Base-by-base conservation (phyloP, 1,139 yeast genomes). In the Sugiyamaella japonica region DNA sequence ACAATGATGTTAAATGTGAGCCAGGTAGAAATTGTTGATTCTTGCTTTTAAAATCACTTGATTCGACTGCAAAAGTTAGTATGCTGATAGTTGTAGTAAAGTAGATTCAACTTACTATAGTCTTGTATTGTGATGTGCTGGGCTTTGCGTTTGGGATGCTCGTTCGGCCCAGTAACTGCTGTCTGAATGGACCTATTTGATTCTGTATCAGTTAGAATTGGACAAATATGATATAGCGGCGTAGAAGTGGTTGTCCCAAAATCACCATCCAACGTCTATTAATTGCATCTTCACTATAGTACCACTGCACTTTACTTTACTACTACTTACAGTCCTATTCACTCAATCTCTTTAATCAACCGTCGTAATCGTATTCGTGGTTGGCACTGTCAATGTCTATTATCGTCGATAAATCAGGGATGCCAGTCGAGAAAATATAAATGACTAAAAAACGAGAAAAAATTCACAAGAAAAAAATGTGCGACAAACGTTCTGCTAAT, bases 91-190 rank as follows among this genome's bases (percentile, higher is more conserved):
- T 3, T 20, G 25, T 20, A 20, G 25, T 20, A 20, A 6, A 29
- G 7, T 29, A 9, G n/a, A 29, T 29, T 29, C 34, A 29, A 9
- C 34, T 29, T 10, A 29, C 25, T 20, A 20, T 20, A 29, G 3
- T 29, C 7, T 29, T 29, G 34, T 29, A 29, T 29, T 29, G 7
- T 29, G n/a, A 29, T 29, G 3, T 29, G 25, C 34, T 38, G 41
- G 41, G 41, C 41, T 38, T 38, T 38, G 41, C 41, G 41, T 16
- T 16, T 15, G 16, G 3, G 8, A 17, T 29, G 34, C 25, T 38
- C 41, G 41, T 38, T 38, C 41, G n/a, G 41, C 41, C 41, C 41
- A 38, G 28, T 17, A 38, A 38, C n/a, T n/a, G n/a, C n/a, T n/a
- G 3, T 29, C 34, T 3, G 10, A 29, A 20, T 3, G 25, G 25